These are phyloP conservation scores for Tricholoma matsutake DNA, from an alignment of 768 basidiomycete genomes.

Conservation along the genomic window DNA sequence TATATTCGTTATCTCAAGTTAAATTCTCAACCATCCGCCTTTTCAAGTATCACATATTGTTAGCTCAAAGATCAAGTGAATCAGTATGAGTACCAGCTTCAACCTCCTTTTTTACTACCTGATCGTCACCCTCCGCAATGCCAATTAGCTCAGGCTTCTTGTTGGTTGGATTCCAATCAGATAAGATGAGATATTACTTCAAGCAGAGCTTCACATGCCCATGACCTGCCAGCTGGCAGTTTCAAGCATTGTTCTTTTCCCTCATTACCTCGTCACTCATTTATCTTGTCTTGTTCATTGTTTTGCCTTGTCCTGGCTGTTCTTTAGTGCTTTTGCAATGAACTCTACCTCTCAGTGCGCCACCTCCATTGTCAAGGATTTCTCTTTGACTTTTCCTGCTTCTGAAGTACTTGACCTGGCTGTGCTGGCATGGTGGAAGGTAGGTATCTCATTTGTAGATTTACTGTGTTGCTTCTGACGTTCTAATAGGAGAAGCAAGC, in stretches of 20 bases:
- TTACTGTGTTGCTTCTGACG: background rate
- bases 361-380: background rate
- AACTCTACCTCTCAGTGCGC: background rate
- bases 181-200: background rate
- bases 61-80: too few relatives aligned
- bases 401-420: background rate
- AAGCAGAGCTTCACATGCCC: background rate
- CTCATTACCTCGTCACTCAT: background rate
- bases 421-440: background rate
- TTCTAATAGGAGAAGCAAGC: too few relatives aligned
- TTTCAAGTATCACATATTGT: too few relatives aligned
- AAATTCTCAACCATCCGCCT: too few relatives aligned
- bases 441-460: background rate
- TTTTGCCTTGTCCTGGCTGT: too few relatives aligned
- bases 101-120: too few relatives aligned
- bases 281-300: background rate
- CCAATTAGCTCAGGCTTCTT: background rate
- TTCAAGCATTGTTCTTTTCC: background rate
- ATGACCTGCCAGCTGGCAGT: background rate
- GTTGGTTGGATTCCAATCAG: background rate
- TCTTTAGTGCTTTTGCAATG: background rate
- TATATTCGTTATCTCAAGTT: too few relatives aligned
- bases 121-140: background rate
- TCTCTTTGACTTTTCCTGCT: background rate
- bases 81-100: too few relatives aligned